These are phyloP conservation scores for Termitomyces sp. DNA, from an alignment of 768 basidiomycete genomes.

Conservation along the genomic window DNA sequence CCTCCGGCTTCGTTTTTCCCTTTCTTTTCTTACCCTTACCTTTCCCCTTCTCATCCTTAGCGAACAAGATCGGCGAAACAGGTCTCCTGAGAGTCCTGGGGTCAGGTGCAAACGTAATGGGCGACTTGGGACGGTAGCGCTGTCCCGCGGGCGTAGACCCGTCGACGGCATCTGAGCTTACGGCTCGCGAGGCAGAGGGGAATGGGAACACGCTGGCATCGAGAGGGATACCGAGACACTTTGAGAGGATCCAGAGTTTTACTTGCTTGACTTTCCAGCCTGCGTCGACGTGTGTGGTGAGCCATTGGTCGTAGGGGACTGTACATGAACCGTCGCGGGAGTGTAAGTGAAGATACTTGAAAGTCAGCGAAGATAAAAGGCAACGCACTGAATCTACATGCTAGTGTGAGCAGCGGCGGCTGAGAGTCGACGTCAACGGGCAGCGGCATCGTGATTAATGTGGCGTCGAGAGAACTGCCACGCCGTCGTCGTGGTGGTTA, in stretches of 20 bases:
- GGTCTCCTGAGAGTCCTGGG: constrained; percentile 31
- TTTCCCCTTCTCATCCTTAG: constrained; percentile 14
- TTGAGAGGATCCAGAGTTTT: constrained; percentile 62
- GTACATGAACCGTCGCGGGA: not conserved
- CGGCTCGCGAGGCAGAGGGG: constrained; percentile 11
- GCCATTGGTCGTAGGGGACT: constrained; percentile 79
- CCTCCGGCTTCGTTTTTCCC: not conserved
- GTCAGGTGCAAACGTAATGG: constrained; percentile 66
- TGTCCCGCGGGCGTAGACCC: constrained; percentile 9
- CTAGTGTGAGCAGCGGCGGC: constrained; percentile 36
- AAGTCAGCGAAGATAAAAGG: not conserved
- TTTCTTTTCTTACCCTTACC: not conserved
- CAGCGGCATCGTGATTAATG: too few relatives aligned
- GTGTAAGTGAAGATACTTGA: not conserved
- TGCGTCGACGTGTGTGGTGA: constrained; percentile 65
- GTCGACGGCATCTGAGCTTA: not conserved
- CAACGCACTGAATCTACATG: constrained; percentile 56
- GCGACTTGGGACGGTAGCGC: constrained; percentile 51
- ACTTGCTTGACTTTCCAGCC: constrained; percentile 60
- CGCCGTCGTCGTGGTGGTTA: too few relatives aligned
- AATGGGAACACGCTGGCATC: constrained; percentile 21
- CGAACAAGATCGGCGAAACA: constrained; percentile 45
- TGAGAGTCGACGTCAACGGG: too few relatives aligned
- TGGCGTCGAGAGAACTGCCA: too few relatives aligned
- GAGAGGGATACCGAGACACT: constrained; percentile 42